A percentile compares a stretch with the other conserved stretches of the same genome.
Evolutionary conservation across 2,329 filamentous ascomycete species (phyloP).

Genomic region (Epicoccum sorghinum): DNA sequence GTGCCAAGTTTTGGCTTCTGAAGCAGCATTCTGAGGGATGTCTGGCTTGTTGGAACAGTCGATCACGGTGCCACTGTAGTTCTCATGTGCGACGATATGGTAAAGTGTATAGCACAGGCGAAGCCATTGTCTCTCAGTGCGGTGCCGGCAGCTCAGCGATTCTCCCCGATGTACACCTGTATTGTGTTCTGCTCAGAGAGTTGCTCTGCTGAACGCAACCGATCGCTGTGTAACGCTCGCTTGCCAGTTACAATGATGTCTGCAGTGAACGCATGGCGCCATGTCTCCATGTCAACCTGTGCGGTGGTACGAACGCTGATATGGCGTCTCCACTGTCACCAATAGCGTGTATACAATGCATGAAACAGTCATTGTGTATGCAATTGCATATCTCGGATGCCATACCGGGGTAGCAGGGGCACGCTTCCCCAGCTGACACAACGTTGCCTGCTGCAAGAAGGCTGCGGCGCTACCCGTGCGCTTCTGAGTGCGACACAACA

Average conservation of each 20-base stretch:
- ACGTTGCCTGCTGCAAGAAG: background rate
- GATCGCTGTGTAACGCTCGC: background rate
- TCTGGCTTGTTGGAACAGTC: too few species aligned
- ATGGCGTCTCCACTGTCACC: background rate
- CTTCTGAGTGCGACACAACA: background rate
- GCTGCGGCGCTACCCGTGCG: slow-evolving; percentile 7
- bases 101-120: too few species aligned
- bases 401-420: slow-evolving; percentile 4
- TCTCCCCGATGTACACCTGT: background rate
- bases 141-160: too few species aligned
- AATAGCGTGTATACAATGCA: slow-evolving; percentile 10
- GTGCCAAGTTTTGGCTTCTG: too few species aligned
- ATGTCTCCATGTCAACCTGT: background rate
- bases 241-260: background rate
- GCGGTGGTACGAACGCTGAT: background rate
- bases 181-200: background rate
- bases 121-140: too few species aligned
- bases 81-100: too few species aligned
- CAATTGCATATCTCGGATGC: background rate
- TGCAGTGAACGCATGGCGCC: background rate
- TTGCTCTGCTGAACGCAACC: background rate
- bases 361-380: background rate
- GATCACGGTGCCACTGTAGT: too few species aligned
- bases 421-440: slow-evolving; percentile 1
- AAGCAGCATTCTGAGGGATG: too few species aligned